Percentiles rank a stretch among this genome's conserved stretches.
Conservation (phyloP, 1,284 basidiomycete genomes). For the Peniophora sp. region DNA sequence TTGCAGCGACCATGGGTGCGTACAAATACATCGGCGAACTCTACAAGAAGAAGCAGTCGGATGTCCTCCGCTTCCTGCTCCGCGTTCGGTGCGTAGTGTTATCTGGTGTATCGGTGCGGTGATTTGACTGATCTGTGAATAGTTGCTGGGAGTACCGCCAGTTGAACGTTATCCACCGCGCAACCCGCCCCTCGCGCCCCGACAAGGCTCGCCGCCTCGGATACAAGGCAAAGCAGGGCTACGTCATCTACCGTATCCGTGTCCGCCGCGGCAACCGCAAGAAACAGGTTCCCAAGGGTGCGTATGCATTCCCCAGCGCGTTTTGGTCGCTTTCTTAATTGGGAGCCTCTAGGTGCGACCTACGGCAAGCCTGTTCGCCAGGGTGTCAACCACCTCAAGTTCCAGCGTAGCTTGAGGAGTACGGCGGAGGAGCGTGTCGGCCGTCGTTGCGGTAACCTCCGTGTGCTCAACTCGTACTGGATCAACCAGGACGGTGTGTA, state of each 20-base stretch:
- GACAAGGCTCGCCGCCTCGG: slow-evolving; percentile 99
- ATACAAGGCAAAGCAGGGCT: slow-evolving; percentile 99
- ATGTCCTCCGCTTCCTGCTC: slow-evolving; percentile 97
- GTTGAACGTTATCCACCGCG: slow-evolving; percentile 96
- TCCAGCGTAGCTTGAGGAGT: slow-evolving; percentile 88
- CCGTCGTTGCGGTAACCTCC: slow-evolving; percentile 90
- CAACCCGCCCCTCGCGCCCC: slow-evolving; percentile 94
- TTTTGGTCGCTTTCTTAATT: not conserved
- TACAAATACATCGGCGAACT: slow-evolving; percentile 98
- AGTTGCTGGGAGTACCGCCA: slow-evolving; percentile 99
- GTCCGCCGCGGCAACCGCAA: slow-evolving; percentile 99
- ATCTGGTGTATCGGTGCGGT: not conserved
- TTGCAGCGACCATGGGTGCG: slow-evolving; percentile 61
- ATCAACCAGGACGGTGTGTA: slow-evolving; percentile 99
- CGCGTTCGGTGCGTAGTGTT: slow-evolving; percentile 76
- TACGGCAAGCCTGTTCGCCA: slow-evolving; percentile 99
- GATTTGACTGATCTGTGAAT: slow-evolving; percentile 3
- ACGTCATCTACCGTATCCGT: slow-evolving; percentile 95
- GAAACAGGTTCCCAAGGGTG: slow-evolving; percentile 96
- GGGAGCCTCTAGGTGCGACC: slow-evolving; percentile 66
- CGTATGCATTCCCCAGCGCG: slow-evolving; percentile 10
- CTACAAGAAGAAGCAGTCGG: slow-evolving; percentile 93
- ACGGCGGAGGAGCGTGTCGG: slow-evolving; percentile 99
- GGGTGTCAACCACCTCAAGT: slow-evolving; percentile 99
- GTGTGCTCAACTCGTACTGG: slow-evolving; percentile 99